Percentiles rank a stretch among this genome's conserved stretches.
These are phyloP conservation scores for Abelmoschus esculentus DNA, from an alignment of 345 rosid genomes.

Conservation along the genomic window DNA sequence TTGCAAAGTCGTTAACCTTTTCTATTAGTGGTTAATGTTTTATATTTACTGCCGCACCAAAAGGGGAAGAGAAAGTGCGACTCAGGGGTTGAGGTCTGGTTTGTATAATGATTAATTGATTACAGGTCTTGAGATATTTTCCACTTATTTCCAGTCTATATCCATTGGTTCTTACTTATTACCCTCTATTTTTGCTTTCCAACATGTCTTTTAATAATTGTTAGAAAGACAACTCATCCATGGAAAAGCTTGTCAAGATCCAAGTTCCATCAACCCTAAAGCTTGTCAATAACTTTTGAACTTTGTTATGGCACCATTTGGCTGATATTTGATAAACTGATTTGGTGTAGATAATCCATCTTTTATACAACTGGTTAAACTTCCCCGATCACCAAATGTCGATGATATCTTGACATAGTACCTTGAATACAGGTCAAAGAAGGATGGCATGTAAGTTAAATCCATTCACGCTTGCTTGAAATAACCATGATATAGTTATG, in stretches of 20 bases:
- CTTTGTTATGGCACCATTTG: background rate
- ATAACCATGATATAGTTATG: background rate
- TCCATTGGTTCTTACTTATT: slow-evolving; percentile 8
- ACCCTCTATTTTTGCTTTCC: background rate
- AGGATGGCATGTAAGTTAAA: slow-evolving; percentile 71
- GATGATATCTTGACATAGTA: too few relatives aligned
- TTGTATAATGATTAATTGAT: slow-evolving; percentile 6
- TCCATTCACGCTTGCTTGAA: background rate
- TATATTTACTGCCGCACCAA: slow-evolving; percentile 45
- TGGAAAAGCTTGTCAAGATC: slow-evolving; percentile 68
- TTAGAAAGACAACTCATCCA: slow-evolving; percentile 46
- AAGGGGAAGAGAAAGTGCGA: slow-evolving; percentile 88
- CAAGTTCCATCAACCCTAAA: slow-evolving; percentile 73
- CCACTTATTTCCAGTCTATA: background rate
- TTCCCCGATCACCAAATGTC: too few relatives aligned
- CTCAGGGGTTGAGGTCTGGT: slow-evolving; percentile 68
- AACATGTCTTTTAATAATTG: slow-evolving; percentile 5
- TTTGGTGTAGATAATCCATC: background rate
- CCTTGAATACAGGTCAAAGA: slow-evolving; percentile 26
- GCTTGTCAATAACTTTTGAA: slow-evolving; percentile 3
- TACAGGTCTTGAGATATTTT: too few relatives aligned
- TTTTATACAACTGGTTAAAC: too few relatives aligned
- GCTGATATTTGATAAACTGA: slow-evolving; percentile 11
- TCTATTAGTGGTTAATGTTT: background rate
- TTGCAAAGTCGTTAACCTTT: background rate